Evolutionary conservation across 371 early-diverging fungal genomes (phyloP).

Genomic region (Entomophthora muscae): DNA sequence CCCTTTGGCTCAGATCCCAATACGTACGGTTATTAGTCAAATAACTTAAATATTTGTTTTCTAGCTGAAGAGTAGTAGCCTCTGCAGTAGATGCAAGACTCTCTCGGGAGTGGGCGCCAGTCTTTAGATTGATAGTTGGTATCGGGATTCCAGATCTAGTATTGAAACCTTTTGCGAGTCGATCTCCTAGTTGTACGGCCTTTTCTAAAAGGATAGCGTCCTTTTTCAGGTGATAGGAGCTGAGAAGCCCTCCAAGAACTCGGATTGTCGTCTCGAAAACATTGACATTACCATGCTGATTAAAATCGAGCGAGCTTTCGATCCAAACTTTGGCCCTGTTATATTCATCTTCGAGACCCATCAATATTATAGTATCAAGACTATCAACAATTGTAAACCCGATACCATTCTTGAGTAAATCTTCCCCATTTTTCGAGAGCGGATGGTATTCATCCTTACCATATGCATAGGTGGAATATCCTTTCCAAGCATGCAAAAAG

Average conservation of each 20-base stretch:
- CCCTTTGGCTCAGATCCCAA: slow-evolving; percentile 45
- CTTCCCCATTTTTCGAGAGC: background rate
- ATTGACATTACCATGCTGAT: slow-evolving; percentile 55
- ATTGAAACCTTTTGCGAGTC: slow-evolving; percentile 56
- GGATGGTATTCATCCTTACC: background rate
- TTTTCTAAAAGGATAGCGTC: slow-evolving; percentile 43
- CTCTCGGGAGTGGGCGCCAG: slow-evolving; percentile 15
- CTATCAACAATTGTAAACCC: slow-evolving; percentile 70
- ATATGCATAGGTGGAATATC: background rate
- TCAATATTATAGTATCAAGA: too few relatives aligned
- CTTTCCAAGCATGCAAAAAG: background rate
- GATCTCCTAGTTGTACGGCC: slow-evolving; percentile 60
- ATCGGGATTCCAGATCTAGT: slow-evolving; percentile 58
- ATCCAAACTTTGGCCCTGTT: slow-evolving; percentile 46
- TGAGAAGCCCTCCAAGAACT: slow-evolving; percentile 63
- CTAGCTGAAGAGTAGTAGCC: slow-evolving; percentile 70
- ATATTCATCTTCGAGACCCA: slow-evolving; percentile 61
- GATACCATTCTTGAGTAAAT: slow-evolving; percentile 23
- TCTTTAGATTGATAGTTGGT: slow-evolving; percentile 37
- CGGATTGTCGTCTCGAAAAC: slow-evolving; percentile 91
- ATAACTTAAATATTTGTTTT: slow-evolving; percentile 67
- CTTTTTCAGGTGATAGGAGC: slow-evolving; percentile 50
- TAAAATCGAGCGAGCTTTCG: slow-evolving; percentile 28
- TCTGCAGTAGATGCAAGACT: slow-evolving; percentile 53
- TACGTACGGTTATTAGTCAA: slow-evolving; percentile 53